Conservation (phyloP, 345 rosid species). For the Populus pruinosa region DNA sequence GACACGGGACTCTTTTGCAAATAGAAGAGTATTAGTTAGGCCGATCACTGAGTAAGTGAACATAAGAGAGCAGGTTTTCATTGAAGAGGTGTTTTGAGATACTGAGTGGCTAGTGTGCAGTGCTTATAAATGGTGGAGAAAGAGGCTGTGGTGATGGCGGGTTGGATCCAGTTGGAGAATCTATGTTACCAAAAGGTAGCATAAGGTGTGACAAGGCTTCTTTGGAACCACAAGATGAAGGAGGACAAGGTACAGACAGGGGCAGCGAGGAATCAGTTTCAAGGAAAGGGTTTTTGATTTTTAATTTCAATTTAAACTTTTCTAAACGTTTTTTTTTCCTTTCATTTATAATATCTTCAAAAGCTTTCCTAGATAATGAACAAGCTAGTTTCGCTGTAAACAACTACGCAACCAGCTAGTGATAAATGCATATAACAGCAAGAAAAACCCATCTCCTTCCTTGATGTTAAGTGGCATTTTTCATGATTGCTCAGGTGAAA, state of each 20-base stretch:
- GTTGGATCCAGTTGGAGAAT: conserved; percentile 33
- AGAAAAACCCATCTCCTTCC: neutral
- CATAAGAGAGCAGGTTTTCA: neutral
- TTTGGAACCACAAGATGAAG: conserved; percentile 24
- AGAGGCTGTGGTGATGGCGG: neutral
- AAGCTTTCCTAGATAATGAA: neutral
- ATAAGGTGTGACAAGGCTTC: conserved; percentile 23
- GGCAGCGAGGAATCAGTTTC: conserved; percentile 9
- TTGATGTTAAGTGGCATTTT: neutral
- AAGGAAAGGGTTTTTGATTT: neutral
- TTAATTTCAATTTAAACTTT: neutral
- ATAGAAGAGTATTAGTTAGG: neutral
- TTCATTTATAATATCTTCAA: neutral
- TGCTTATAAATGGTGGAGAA: conserved; percentile 17
- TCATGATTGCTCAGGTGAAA: neutral
- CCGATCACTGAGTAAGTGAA: neutral
- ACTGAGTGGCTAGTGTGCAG: neutral
- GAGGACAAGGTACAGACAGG: conserved; percentile 3
- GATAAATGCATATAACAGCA: neutral
- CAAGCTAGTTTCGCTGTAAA: neutral
- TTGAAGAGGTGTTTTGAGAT: conserved; percentile 3
- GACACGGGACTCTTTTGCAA: neutral
- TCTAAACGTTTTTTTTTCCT: neutral
- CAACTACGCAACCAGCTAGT: neutral
- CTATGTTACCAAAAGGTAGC: conserved; percentile 13